Evolutionary conservation across 495 filamentous ascomycete genomes (phyloP).

Genomic region (Neurospora sp.): DNA sequence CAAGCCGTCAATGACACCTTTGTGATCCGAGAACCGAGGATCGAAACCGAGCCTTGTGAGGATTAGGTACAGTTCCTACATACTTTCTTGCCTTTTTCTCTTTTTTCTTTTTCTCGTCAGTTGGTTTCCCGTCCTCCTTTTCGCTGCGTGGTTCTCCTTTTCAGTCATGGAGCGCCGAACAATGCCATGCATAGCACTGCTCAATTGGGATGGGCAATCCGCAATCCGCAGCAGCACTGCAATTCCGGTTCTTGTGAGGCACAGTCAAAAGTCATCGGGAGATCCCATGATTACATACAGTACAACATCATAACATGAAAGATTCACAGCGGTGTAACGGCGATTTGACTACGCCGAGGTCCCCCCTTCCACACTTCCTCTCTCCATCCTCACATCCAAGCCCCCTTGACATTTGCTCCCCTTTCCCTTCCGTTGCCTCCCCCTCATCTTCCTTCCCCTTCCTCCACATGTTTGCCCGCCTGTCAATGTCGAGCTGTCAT

Average conservation of each 20-base stretch:
- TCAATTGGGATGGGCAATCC: not conserved
- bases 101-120: not conserved
- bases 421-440: not conserved
- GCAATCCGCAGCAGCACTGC: not conserved
- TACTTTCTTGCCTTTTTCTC: not conserved
- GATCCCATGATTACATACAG: not conserved
- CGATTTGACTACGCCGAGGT: not conserved
- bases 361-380: not conserved
- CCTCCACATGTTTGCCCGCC: not conserved
- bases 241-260: not conserved
- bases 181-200: not conserved
- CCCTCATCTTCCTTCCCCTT: not conserved
- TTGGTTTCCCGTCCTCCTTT: not conserved
- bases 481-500: not conserved
- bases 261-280: not conserved
- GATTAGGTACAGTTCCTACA: not conserved
- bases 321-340: not conserved
- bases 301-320: not conserved
- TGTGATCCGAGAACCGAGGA: not conserved
- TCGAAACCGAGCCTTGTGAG: not conserved
- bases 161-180: not conserved
- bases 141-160: not conserved
- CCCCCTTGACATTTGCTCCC: not conserved
- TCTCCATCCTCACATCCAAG: too few species aligned
- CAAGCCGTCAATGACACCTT: not conserved